Evolutionary conservation across 176 grass and related monocot genomes (phyloP).

Genomic region (Zoysia japonica): DNA sequence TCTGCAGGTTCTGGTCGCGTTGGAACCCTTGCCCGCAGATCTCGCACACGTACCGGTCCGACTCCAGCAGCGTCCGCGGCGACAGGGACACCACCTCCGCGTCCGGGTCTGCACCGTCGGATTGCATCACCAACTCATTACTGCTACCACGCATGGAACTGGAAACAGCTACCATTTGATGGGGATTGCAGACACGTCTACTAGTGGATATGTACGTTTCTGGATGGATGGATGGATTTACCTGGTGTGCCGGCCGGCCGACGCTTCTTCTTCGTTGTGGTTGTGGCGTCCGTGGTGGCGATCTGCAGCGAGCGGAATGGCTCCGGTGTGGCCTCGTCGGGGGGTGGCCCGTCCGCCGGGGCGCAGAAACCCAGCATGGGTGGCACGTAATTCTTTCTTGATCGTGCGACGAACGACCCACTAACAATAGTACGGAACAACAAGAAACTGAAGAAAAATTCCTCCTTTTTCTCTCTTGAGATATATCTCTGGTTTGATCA

Average conservation of each 20-base stretch:
- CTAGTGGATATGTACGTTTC: background rate
- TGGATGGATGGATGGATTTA: background rate
- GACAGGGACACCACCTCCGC: constrained; percentile 97
- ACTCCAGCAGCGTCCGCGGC: constrained; percentile 92
- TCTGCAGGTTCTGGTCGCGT: constrained; percentile 99
- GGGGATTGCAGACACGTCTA: background rate
- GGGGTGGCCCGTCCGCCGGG: constrained; percentile 17
- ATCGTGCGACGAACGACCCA: background rate
- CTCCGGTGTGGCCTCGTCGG: constrained; percentile 30
- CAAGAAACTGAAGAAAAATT: constrained; percentile 13
- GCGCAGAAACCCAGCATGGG: constrained; percentile 56
- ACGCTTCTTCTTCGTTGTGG: constrained; percentile 67
- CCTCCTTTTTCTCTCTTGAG: background rate
- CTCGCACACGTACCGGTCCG: constrained; percentile 96
- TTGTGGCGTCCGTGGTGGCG: constrained; percentile 23
- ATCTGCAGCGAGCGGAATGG: constrained; percentile 55
- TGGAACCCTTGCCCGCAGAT: constrained; percentile 99
- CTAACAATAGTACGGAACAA: background rate
- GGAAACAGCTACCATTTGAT: background rate
- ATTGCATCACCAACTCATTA: background rate
- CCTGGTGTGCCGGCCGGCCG: constrained; percentile 93
- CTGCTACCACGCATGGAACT: background rate
- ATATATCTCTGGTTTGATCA: constrained; percentile 13
- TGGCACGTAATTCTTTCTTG: background rate
- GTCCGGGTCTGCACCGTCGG: constrained; percentile 70